Conservation (phyloP, 805 yeast genomes). For the Wickerhamiella parazyma region DNA sequence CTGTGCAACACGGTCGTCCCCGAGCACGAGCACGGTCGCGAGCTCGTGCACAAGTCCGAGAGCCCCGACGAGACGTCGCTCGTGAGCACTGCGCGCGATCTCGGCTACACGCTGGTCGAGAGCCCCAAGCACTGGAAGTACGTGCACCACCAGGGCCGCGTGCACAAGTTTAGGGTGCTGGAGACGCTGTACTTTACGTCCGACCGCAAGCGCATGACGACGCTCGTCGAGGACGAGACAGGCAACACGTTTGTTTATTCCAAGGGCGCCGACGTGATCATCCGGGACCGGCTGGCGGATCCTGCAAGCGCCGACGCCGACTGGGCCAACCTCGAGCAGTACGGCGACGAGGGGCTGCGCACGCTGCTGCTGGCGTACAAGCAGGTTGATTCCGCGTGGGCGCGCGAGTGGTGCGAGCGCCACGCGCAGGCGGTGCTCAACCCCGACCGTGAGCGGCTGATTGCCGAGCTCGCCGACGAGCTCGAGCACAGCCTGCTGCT, state of each 20-base stretch:
- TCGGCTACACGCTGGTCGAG: conserved; percentile 51
- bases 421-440: conserved; percentile 39
- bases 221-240: conserved; percentile 38
- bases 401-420: conserved; percentile 40
- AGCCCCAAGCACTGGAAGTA: conserved; percentile 37
- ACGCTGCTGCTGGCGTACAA: conserved; percentile 59
- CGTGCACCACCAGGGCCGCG: conserved; percentile 33
- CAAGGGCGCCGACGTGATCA: conserved; percentile 85
- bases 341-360: conserved; percentile 64
- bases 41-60: conserved; percentile 53
- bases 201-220: conserved; percentile 67
- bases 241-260: conserved; percentile 34
- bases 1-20: conserved; percentile 67
- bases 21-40: conserved; percentile 29
- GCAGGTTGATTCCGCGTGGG: conserved; percentile 34
- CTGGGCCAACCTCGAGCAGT: conserved; percentile 50
- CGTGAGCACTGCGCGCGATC: conserved; percentile 61
- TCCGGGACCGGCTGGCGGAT: conserved; percentile 48
- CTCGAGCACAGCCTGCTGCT: conserved; percentile 44
- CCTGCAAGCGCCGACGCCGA: conserved; percentile 30
- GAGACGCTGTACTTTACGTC: conserved; percentile 54
- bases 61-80: conserved; percentile 76
- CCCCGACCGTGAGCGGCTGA: conserved; percentile 42
- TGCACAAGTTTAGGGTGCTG: conserved; percentile 35
- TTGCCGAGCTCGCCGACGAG: conserved; percentile 42